Percentiles rank a stretch among this genome's conserved stretches.
phyloP scores from a whole-genome alignment of 1,284 basidiomycete genomes.

The Mycena citricolor region DNA sequence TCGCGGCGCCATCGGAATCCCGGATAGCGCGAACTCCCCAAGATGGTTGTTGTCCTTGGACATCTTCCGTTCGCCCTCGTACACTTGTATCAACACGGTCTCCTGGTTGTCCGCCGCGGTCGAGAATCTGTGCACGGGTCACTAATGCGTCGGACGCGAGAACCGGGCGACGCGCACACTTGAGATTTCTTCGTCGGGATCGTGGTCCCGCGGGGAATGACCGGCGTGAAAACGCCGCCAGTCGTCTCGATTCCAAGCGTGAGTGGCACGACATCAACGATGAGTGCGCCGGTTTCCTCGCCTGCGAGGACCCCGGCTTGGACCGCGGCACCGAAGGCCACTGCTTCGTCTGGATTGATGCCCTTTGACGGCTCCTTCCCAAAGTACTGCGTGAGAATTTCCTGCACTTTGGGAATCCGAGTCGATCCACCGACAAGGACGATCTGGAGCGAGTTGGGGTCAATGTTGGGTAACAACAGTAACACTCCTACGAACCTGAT shows the following conservation, averaged over 20 bases:
- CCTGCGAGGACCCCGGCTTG: constrained; percentile 87
- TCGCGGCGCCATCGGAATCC: constrained; percentile 92
- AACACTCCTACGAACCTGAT: constrained; percentile 54
- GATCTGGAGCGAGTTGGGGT: constrained; percentile 41
- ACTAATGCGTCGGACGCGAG: constrained; percentile 1
- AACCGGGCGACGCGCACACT: constrained; percentile 28
- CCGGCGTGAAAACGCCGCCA: constrained; percentile 82
- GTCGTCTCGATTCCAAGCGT: constrained; percentile 89
- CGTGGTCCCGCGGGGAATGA: constrained; percentile 85
- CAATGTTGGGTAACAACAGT: not conserved
- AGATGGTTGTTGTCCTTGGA: constrained; percentile 88
- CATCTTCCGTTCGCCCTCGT: constrained; percentile 79
- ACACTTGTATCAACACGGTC: constrained; percentile 75
- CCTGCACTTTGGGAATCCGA: constrained; percentile 85
- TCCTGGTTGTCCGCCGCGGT: constrained; percentile 49
- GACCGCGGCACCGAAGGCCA: constrained; percentile 90
- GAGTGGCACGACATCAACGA: constrained; percentile 76
- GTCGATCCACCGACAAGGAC: constrained; percentile 91
- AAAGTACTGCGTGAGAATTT: constrained; percentile 86
- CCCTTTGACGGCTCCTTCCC: constrained; percentile 77
- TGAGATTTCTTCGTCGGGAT: constrained; percentile 86
- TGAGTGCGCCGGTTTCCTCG: constrained; percentile 70
- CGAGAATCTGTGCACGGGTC: constrained; percentile 57
- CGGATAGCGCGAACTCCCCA: constrained; percentile 76
- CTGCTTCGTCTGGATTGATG: constrained; percentile 94